Conservation (phyloP, 2,329 filamentous ascomycete genomes). For the Aspergillus arachidicola region DNA sequence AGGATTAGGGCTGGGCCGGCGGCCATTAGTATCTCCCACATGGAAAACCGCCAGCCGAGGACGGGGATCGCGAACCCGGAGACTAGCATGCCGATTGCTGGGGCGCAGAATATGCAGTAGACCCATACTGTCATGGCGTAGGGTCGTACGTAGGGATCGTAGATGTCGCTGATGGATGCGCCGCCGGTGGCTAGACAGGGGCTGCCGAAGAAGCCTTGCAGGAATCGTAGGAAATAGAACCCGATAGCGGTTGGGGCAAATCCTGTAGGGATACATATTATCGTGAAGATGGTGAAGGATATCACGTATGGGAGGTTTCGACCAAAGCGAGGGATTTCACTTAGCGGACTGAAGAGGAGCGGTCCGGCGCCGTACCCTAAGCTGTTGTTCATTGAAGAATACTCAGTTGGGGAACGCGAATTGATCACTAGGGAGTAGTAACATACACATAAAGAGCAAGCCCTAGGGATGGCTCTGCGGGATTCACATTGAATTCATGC, state of each 20-base stretch:
- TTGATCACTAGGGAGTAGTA: too few relatives aligned
- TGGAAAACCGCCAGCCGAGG: slow-evolving; percentile 23
- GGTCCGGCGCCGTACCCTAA: slow-evolving; percentile 60
- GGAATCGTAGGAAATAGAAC: slow-evolving; percentile 65
- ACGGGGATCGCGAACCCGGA: slow-evolving; percentile 61
- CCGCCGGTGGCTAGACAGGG: slow-evolving; percentile 64
- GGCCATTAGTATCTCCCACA: slow-evolving; percentile 24
- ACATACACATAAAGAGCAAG: slow-evolving; percentile 33
- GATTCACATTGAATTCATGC: slow-evolving; percentile 27
- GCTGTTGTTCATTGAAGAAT: slow-evolving; percentile 7
- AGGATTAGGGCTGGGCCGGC: slow-evolving; percentile 57
- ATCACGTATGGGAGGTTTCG: slow-evolving; percentile 68
- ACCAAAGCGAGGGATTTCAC: slow-evolving; percentile 67
- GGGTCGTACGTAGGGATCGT: slow-evolving; percentile 57
- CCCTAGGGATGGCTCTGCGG: slow-evolving; percentile 31
- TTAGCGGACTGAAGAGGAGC: slow-evolving; percentile 65
- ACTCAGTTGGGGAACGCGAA: too few relatives aligned
- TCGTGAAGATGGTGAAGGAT: slow-evolving; percentile 68
- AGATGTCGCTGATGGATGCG: slow-evolving; percentile 50
- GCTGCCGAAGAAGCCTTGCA: slow-evolving; percentile 67
- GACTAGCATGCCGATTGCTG: slow-evolving; percentile 63
- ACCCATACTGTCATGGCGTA: slow-evolving; percentile 50
- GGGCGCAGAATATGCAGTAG: slow-evolving; percentile 42
- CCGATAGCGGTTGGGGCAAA: slow-evolving; percentile 64
- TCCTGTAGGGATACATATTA: slow-evolving; percentile 67